phyloP scores from a whole-genome alignment of 2,329 filamentous ascomycete species.

The Colletotrichum godetiae region DNA sequence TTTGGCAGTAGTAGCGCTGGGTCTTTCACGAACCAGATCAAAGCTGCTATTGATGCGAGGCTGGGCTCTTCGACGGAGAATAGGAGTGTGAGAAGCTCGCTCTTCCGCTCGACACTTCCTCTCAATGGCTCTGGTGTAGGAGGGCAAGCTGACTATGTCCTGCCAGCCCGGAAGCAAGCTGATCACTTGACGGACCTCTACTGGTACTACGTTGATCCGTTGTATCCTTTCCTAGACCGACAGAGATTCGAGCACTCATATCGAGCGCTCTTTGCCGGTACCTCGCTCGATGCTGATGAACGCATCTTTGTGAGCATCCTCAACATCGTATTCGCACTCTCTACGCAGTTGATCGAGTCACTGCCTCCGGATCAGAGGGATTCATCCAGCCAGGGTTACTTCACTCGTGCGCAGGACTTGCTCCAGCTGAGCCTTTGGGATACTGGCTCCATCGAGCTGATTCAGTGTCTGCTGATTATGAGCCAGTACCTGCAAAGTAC shows the following conservation, averaged over 20 bases:
- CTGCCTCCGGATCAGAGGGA: conserved; percentile 52
- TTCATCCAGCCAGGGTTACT: conserved; percentile 52
- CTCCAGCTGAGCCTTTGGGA: conserved; percentile 56
- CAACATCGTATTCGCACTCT: conserved; percentile 59
- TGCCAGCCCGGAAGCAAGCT: conserved; percentile 57
- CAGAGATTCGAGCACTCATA: conserved; percentile 51
- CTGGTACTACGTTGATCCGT: conserved; percentile 57
- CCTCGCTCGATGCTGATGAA: conserved; percentile 49
- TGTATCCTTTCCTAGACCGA: conserved; percentile 58
- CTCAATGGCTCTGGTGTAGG: not conserved
- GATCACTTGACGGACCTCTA: conserved; percentile 58
- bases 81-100: not conserved
- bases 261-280: conserved; percentile 52
- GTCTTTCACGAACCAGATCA: conserved; percentile 59
- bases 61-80: conserved; percentile 34
- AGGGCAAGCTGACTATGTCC: conserved; percentile 46
- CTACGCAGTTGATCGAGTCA: conserved; percentile 55
- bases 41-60: conserved; percentile 51
- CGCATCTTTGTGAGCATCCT: conserved; percentile 56
- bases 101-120: conserved; percentile 38
- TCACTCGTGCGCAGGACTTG: conserved; percentile 53
- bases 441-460: conserved; percentile 53
- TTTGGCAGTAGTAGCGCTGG: conserved; percentile 60
- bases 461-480: conserved; percentile 59
- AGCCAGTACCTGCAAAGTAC: conserved; percentile 62